Conservation (phyloP, 305 asterid species). For the Fraxinus greggii region DNA sequence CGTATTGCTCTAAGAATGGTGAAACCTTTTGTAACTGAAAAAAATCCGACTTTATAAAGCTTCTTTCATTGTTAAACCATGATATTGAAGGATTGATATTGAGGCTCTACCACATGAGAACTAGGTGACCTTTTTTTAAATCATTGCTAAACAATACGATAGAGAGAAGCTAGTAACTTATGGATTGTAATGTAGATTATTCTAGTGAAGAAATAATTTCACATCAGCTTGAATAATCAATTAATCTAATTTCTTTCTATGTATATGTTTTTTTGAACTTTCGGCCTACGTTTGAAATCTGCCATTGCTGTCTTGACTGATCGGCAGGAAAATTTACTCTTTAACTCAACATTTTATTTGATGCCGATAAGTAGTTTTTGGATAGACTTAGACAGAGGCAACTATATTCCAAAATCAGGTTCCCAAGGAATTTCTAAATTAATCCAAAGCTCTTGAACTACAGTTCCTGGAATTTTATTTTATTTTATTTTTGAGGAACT, state of each 20-base stretch:
- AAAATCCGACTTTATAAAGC: not conserved
- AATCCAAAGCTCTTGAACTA: not conserved
- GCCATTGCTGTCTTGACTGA: not conserved
- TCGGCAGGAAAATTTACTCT: not conserved
- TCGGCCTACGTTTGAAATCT: not conserved
- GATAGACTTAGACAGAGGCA: not conserved
- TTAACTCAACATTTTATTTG: not conserved
- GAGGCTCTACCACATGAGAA: conserved; percentile 5
- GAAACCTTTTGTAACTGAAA: conserved; percentile 13
- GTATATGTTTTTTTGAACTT: not conserved
- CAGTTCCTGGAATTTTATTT: not conserved
- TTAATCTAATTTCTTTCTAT: not conserved
- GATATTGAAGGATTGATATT: not conserved
- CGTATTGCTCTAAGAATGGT: not conserved
- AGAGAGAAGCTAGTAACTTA: conserved; percentile 12
- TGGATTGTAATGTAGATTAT: conserved; percentile 1
- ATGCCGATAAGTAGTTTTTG: not conserved
- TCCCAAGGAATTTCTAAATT: not conserved
- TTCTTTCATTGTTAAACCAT: conserved; percentile 1
- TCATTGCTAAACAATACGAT: not conserved
- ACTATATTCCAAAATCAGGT: not conserved
- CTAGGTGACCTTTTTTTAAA: not conserved
- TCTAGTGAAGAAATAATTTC: not conserved
- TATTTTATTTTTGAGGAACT: not conserved
- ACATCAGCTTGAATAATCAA: not conserved